Evolutionary conservation across 805 yeast species (phyloP).

Genomic region (Kurtzmaniella fragi): DNA sequence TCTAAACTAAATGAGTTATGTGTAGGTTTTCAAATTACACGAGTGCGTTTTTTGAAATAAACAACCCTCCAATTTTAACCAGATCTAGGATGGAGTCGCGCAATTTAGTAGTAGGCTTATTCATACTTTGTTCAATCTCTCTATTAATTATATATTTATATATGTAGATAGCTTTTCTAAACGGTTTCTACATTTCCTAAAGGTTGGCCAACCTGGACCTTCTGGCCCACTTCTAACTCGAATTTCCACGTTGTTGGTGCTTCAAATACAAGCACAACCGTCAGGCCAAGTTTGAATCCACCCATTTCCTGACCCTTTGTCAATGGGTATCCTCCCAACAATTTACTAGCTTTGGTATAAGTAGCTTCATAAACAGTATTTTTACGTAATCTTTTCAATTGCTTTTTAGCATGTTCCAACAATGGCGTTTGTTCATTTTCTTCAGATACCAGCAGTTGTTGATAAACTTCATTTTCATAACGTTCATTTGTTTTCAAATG

Average conservation of each 20-base stretch:
- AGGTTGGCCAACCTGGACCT: constrained; percentile 78
- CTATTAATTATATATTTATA: too few species aligned
- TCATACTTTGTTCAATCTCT: background rate
- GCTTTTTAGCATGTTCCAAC: constrained; percentile 15
- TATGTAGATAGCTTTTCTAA: too few species aligned
- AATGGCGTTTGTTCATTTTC: constrained; percentile 28
- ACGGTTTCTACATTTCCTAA: constrained; percentile 46
- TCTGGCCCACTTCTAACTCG: constrained; percentile 63
- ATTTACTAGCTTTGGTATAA: constrained; percentile 69
- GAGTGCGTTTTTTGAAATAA: background rate
- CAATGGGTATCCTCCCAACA: constrained; percentile 83
- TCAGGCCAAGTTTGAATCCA: constrained; percentile 92
- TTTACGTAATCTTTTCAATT: constrained; percentile 47
- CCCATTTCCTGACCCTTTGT: constrained; percentile 94
- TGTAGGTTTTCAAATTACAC: background rate
- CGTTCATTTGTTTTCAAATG: constrained; percentile 79
- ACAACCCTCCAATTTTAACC: background rate
- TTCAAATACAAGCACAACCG: constrained; percentile 95
- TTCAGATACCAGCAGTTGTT: constrained; percentile 12
- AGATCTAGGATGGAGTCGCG: background rate
- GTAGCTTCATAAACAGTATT: constrained; percentile 93
- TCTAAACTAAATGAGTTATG: background rate
- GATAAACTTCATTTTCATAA: constrained; percentile 46
- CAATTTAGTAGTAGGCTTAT: background rate
- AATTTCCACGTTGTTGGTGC: constrained; percentile 83